Base-by-base conservation (phyloP, 1,284 basidiomycete species). In the Apiotrichum mycotoxinovorans region DNA sequence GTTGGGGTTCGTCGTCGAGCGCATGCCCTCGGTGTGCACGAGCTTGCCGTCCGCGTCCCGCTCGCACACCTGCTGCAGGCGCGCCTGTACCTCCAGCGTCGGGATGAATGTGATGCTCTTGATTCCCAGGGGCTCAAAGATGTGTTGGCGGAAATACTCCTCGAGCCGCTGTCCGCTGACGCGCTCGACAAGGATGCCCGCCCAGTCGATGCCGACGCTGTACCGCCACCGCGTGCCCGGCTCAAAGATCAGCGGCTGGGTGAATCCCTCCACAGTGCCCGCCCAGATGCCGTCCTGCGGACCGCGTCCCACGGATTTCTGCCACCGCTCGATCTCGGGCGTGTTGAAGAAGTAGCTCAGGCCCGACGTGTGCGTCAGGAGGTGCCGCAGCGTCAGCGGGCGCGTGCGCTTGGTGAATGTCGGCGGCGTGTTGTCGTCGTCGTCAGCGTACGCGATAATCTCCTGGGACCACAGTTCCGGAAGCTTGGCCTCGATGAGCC, bases 61-160 rank as follows among this genome's bases (percentile, higher is more conserved):
- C n/a, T 26, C 34, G 47, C 47, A 50, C 51, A 50, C 40, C 23
- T 44, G 41, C 45, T 54, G 40, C 17, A 60, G 26, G 15, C 44
- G 33, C 30, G 50, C 54, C 49, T 61, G 57, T 26, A 65, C 56
- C n/a, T 68, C 61, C 3, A 52, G 46, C 2, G 63, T 56, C 1
- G 68, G 68, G 46, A 62, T 61, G 55, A 74, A 74, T 1, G 66
- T 66, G 18, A 69, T 56, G 35, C 44, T 56, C 14, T 51, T 64
- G 27, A 73, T 59, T 23, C 66, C 67, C 45, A 71, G 63, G 0
- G 71, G 73, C 9, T 57, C 49, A 56, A 70, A 73, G 47, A 76
- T 61, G 62, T 75, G 46, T 46, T 68, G n/a, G n/a, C n/a, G 55
- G 48, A 73, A 49, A 53, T 56, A 55, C 47, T 52, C 33, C 17